Percentiles rank a stretch among this genome's conserved stretches.
Conservation (phyloP, 129 eudicot genomes). For the Calendula officinalis region DNA sequence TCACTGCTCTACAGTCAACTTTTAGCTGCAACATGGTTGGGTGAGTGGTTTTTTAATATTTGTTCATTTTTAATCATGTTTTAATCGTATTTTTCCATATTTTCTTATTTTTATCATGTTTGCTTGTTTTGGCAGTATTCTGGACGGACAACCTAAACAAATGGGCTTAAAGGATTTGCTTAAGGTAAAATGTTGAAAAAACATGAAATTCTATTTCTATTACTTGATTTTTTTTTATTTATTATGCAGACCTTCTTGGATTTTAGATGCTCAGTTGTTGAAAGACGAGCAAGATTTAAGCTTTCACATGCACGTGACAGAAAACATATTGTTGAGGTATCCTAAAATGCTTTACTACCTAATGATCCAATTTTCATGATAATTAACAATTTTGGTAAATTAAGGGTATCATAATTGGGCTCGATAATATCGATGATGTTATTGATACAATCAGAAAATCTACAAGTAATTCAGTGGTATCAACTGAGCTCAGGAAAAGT, state of each 20-base stretch:
- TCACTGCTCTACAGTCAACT: slow-evolving; percentile 85
- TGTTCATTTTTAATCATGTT: not conserved
- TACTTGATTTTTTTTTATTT: not conserved
- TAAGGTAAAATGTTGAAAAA: slow-evolving; percentile 43
- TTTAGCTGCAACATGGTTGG: slow-evolving; percentile 99
- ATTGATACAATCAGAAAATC: slow-evolving; percentile 72
- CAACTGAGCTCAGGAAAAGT: slow-evolving; percentile 69
- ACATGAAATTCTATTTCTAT: not conserved
- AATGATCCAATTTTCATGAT: not conserved
- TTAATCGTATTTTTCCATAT: not conserved
- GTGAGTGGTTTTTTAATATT: slow-evolving; percentile 43
- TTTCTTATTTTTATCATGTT: slow-evolving; percentile 5
- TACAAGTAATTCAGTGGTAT: slow-evolving; percentile 67
- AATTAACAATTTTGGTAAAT: slow-evolving; percentile 11
- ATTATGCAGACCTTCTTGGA: slow-evolving; percentile 81
- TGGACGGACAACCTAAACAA: slow-evolving; percentile 86
- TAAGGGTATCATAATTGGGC: slow-evolving; percentile 88
- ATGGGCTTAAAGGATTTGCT: slow-evolving; percentile 95
- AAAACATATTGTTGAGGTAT: slow-evolving; percentile 87
- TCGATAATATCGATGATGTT: slow-evolving; percentile 80
- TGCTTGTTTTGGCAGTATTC: slow-evolving; percentile 51
- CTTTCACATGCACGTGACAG: slow-evolving; percentile 82
- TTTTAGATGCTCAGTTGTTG: slow-evolving; percentile 87
- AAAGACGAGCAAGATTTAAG: slow-evolving; percentile 76
- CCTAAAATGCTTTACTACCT: slow-evolving; percentile 11